Evolutionary conservation across 371 early-diverging fungal genomes (phyloP).

Genomic region (Nematocida sp.): DNA sequence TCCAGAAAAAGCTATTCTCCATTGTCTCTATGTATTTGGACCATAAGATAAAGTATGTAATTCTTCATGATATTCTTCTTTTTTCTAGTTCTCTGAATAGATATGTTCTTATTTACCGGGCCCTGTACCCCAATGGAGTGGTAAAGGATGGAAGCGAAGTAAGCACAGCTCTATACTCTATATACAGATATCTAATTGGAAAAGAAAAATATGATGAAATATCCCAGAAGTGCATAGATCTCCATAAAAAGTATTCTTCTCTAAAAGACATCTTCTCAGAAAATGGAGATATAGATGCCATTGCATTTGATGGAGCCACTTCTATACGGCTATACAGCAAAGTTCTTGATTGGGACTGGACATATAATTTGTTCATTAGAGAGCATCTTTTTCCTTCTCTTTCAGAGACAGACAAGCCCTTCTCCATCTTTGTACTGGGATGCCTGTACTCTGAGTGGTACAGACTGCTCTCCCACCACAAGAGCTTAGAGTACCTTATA

Average conservation of each 20-base stretch:
- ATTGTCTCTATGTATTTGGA: neutral
- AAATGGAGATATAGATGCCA: neutral
- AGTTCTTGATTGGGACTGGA: conserved; percentile 67
- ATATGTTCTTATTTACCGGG: conserved; percentile 10
- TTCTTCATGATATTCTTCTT: conserved; percentile 42
- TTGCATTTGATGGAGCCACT: conserved; percentile 47
- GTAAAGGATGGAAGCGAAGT: conserved; percentile 49
- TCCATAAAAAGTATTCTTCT: conserved; percentile 10
- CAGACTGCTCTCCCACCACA: conserved; percentile 52
- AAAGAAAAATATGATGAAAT: conserved; percentile 7
- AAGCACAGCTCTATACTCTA: neutral
- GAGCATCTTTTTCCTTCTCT: conserved; percentile 51
- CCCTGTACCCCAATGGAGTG: conserved; percentile 34
- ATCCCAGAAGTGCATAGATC: neutral
- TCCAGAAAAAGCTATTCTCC: neutral
- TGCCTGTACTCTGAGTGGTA: conserved; percentile 47
- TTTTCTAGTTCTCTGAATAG: conserved; percentile 28
- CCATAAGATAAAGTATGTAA: conserved; percentile 28
- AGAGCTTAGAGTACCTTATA: conserved; percentile 57
- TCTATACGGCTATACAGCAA: conserved; percentile 57
- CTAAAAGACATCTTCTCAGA: neutral
- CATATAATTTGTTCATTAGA: conserved; percentile 63
- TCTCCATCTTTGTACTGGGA: conserved; percentile 53
- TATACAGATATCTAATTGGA: conserved; percentile 18
- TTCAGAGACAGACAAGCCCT: conserved; percentile 15